These are phyloP conservation scores for Ophiocordyceps polyrhachis-furcata DNA, from an alignment of 2,329 filamentous ascomycete species.

Conservation along the genomic window DNA sequence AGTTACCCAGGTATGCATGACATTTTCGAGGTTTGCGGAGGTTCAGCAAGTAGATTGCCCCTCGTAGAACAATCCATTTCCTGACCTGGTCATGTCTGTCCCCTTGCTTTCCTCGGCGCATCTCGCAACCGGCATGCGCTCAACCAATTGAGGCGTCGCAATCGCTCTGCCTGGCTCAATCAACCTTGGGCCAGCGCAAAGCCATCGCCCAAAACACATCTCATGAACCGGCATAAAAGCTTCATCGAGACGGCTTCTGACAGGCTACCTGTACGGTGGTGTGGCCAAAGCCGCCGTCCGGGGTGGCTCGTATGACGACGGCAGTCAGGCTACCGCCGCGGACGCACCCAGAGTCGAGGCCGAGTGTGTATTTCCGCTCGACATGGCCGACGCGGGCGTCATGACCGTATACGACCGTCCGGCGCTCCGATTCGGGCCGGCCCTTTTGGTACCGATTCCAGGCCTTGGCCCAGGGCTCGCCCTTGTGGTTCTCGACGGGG, in stretches of 20 bases:
- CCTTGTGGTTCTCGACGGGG: conserved; percentile 25
- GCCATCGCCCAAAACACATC: too few species aligned
- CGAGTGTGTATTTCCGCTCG: conserved; percentile 51
- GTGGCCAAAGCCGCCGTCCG: conserved; percentile 15
- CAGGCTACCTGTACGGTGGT: conserved; percentile 23
- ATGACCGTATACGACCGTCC: conserved; percentile 73
- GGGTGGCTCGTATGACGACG: conserved; percentile 45
- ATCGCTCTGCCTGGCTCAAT: too few species aligned
- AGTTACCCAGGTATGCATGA: too few species aligned
- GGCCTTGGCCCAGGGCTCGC: conserved; percentile 47
- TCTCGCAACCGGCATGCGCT: too few species aligned
- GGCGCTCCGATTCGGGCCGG: conserved; percentile 17
- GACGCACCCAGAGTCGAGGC: conserved; percentile 71
- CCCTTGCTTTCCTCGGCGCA: too few species aligned
- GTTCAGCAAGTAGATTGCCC: too few species aligned
- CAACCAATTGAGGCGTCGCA: too few species aligned
- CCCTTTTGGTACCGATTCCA: conserved; percentile 35
- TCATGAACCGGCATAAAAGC: too few species aligned
- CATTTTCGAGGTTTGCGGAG: too few species aligned
- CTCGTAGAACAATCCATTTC: too few species aligned
- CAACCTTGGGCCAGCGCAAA: too few species aligned
- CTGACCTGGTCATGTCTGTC: too few species aligned
- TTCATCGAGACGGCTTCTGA: conserved; percentile 2
- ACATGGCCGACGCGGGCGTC: conserved; percentile 54
- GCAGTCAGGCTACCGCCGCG: conserved; percentile 59